Conservation (phyloP, 176 grass and related monocot species). For the barley (Hordeum vulgare) region DNA sequence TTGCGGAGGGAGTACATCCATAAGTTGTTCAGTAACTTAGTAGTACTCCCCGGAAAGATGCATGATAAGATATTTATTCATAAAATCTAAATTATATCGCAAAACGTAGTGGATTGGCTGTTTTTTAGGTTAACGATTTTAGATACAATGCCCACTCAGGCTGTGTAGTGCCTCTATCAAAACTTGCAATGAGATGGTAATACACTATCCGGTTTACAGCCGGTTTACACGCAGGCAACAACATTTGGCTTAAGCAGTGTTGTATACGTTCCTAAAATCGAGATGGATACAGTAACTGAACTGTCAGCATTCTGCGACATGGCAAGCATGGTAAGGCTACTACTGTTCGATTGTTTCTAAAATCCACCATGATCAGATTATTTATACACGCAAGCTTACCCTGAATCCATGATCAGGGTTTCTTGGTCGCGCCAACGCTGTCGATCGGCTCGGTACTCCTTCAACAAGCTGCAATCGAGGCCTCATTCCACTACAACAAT, state of each 20-base stretch:
- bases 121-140: background rate
- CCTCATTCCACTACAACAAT: conserved; percentile 88
- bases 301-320: conserved; percentile 84
- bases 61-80: background rate
- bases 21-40: no score
- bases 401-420: conserved; percentile 37
- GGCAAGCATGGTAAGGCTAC: conserved; percentile 72
- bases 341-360: background rate
- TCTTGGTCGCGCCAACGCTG: conserved; percentile 67
- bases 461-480: conserved; percentile 92
- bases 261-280: conserved; percentile 63
- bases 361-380: background rate
- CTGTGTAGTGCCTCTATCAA: no score
- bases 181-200: background rate
- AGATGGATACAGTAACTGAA: conserved; percentile 56
- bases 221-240: conserved; percentile 37
- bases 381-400: background rate
- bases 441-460: conserved; percentile 85
- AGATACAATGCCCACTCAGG: no score
- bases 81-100: background rate
- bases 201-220: no score
- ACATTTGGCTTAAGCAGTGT: conserved; percentile 89
- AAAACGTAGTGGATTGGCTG: background rate
- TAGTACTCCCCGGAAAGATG: background rate
- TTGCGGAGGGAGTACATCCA: no score